Evolutionary conservation across 345 rosid genomes (phyloP), one percentile per base, ranked within the genome.

Genomic region (Eucalyptus camaldulensis): DNA sequence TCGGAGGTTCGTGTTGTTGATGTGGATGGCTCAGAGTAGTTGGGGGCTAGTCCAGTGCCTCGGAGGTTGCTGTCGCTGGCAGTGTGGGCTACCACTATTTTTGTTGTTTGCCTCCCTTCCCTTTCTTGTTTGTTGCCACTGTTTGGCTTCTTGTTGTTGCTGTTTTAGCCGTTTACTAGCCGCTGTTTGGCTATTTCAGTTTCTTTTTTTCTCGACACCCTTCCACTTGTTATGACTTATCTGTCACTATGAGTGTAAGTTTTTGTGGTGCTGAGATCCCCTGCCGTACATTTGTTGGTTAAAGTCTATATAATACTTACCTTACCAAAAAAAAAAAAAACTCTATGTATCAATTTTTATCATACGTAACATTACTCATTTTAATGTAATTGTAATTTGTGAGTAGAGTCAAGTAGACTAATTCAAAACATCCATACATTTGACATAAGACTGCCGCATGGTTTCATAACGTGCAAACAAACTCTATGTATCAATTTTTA

Each of bases 1-100:
- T 50, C 1, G 19, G 0, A 50, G 19, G 19, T 50, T 50, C 19
- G 19, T 50, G 19, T 50, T 50, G 53, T 0, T 50, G 1, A 50
- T 50, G 53, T 3, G 8, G 53, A 50, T 50, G 19, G 8, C 19
- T 50, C 1, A 50, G 1, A 50, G 19, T 50, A 50, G 53, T 50
- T 50, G 0, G 8, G 19, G 53, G 19, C 53, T 50, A 50, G 19
- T 50, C 53, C 0, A 50, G 0, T 50, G 53, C 19, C 53, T 50
- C 0, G 1, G 8, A 50, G 53, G 19, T 50, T 0, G 8, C 4
- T 3, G 0, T 50, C 7, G 1, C 53, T 50, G 1, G 53, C 0
- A 15, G 4, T 50, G 53, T 15, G 53, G 19, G 53, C 19, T 50
- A 0, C 53, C 19, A 0, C 53, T 50, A 0, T 50, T 50, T 50